Conservation (phyloP, 1,284 basidiomycete genomes). For the Cryptococcus sp. region DNA sequence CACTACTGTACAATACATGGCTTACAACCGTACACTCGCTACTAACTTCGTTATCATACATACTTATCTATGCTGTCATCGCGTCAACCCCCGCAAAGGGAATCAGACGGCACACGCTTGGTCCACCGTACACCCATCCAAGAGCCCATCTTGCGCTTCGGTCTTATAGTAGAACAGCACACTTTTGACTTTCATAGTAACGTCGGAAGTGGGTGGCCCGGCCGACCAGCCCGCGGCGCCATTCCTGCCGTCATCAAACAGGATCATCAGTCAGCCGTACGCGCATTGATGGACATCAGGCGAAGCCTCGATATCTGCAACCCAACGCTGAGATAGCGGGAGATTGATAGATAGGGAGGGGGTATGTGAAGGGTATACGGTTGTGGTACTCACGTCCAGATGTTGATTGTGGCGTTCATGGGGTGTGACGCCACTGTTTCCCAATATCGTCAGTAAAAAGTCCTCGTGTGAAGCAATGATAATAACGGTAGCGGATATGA, state of each 20-base stretch:
- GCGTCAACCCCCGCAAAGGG: too few species aligned
- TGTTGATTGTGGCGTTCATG: too few species aligned
- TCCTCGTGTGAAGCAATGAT: too few species aligned
- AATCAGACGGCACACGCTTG: conserved; percentile 13
- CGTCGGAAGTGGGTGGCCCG: conserved; percentile 3
- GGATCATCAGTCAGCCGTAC: not conserved
- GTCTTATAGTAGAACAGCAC: conserved; percentile 20
- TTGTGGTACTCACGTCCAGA: too few species aligned
- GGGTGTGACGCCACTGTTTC: too few species aligned
- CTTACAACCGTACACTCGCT: too few species aligned
- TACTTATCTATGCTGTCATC: too few species aligned
- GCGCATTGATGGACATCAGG: too few species aligned
- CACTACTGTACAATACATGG: too few species aligned
- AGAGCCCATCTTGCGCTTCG: conserved; percentile 3
- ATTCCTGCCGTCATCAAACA: conserved; percentile 11
- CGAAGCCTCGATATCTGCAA: not conserved
- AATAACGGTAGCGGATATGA: too few species aligned
- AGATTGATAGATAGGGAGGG: conserved; percentile 2
- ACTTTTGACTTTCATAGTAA: conserved; percentile 6
- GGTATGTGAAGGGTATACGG: not conserved
- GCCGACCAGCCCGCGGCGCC: conserved; percentile 7
- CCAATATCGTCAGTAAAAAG: too few species aligned
- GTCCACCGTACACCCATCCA: conserved; percentile 2
- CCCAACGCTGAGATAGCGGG: not conserved
- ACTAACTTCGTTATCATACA: too few species aligned